Conservation (phyloP, 1,139 yeast genomes). For the Yamadazyma songkhlaensis region DNA sequence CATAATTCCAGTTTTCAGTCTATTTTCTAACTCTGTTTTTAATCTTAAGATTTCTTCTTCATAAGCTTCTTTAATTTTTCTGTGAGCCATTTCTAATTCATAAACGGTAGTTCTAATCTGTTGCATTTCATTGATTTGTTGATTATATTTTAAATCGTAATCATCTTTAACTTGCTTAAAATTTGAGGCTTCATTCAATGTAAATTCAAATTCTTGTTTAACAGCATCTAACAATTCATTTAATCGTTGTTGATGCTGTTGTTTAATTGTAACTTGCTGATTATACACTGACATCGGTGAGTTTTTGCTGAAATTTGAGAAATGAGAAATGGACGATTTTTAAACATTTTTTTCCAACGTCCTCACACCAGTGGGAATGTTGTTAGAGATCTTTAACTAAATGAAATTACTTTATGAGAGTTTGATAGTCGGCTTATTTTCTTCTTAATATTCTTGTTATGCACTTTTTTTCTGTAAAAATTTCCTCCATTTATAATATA, state of each 20-base stretch:
- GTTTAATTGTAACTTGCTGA: constrained; percentile 32
- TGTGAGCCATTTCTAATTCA: constrained; percentile 90
- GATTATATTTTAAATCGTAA: constrained; percentile 84
- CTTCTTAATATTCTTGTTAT: too few relatives aligned
- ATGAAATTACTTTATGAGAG: too few relatives aligned
- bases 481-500: too few relatives aligned
- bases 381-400: too few relatives aligned
- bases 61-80: constrained; percentile 93
- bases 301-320: background rate
- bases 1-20: constrained; percentile 47
- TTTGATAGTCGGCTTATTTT: too few relatives aligned
- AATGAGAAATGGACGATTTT: constrained; percentile 3
- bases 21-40: constrained; percentile 79
- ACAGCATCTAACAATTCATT: constrained; percentile 86
- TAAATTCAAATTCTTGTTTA: constrained; percentile 86
- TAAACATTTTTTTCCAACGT: constrained; percentile 1
- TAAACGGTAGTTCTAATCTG: constrained; percentile 92
- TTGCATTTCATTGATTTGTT: constrained; percentile 92
- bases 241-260: constrained; percentile 53
- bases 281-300: constrained; percentile 39
- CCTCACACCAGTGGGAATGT: background rate
- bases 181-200: constrained; percentile 81
- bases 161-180: constrained; percentile 93
- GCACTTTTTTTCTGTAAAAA: too few relatives aligned
- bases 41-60: constrained; percentile 88